Conservation (phyloP, 176 grass and related monocot genomes). For the Luzula sylvatica region DNA sequence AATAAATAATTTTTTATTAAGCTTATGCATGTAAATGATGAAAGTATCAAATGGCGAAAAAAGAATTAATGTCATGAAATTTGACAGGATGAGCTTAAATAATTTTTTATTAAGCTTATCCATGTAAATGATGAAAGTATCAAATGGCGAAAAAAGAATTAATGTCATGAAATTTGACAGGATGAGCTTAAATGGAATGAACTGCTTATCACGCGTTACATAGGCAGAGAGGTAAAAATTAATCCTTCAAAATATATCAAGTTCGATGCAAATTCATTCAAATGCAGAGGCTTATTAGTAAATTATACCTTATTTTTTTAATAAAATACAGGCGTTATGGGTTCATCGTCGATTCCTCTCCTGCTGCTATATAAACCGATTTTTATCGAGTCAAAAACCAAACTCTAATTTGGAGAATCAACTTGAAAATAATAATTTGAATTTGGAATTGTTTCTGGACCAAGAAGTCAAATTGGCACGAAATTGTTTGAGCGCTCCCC, state of each 20-base stretch:
- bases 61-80: neutral
- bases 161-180: constrained; percentile 25
- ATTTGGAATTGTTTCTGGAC: constrained; percentile 35
- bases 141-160: constrained; percentile 9
- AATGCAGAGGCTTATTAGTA: neutral
- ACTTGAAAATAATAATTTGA: constrained; percentile 11
- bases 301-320: constrained; percentile 5
- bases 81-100: constrained; percentile 63
- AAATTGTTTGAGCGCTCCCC: constrained; percentile 23
- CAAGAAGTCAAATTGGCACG: constrained; percentile 45
- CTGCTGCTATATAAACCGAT: constrained; percentile 45
- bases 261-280: neutral
- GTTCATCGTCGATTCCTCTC: constrained; percentile 76
- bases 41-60: constrained; percentile 12
- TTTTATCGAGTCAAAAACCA: constrained; percentile 11
- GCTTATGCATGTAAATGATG: neutral
- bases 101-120: neutral
- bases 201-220: constrained; percentile 58
- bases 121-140: constrained; percentile 1
- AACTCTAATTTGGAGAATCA: neutral
- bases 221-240: constrained; percentile 70
- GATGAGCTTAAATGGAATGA: constrained; percentile 73
- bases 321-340: constrained; percentile 55
- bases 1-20: neutral
- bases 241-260: neutral